These are phyloP conservation scores for Solanum etuberosum DNA, from an alignment of 257 asterid species.

Conservation along the genomic window DNA sequence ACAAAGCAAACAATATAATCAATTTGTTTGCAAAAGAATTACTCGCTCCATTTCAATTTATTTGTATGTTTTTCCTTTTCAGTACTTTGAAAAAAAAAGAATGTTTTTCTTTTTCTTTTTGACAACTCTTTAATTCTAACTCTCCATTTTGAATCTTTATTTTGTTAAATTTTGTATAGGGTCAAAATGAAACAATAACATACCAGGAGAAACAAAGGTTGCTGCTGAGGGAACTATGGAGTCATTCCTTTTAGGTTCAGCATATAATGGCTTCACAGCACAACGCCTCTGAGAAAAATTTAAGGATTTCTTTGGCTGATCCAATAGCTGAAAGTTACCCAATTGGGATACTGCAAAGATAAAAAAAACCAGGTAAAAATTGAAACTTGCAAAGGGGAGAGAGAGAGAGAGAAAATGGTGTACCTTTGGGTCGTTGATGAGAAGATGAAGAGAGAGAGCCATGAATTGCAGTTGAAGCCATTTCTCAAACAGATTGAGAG, in stretches of 20 bases:
- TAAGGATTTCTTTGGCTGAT: constrained; percentile 25
- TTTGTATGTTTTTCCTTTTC: not conserved
- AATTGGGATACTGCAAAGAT: constrained; percentile 23
- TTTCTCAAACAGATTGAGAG: not conserved
- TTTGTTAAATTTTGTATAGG: not conserved
- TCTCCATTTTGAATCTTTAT: not conserved
- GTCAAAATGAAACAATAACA: not conserved
- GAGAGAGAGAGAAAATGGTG: not conserved
- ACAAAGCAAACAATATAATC: not conserved
- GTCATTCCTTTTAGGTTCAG: constrained; percentile 40
- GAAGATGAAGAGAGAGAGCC: constrained; percentile 26
- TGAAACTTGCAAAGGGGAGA: not conserved
- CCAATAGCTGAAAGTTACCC: constrained; percentile 40
- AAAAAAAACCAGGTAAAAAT: not conserved
- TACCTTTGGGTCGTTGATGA: constrained; percentile 47
- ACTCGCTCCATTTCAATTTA: not conserved
- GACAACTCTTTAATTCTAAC: too few relatives aligned
- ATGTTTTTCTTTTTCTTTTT: too few relatives aligned
- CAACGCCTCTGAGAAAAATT: constrained; percentile 17
- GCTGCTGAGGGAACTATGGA: constrained; percentile 44
- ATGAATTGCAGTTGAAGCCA: constrained; percentile 53
- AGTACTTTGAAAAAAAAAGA: not conserved
- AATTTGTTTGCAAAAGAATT: not conserved
- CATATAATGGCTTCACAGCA: constrained; percentile 53
- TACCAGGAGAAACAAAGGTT: constrained; percentile 37